These are phyloP conservation scores for Neoscytalidium dimidiatum DNA, from an alignment of 2,329 filamentous ascomycete genomes.

Conservation along the genomic window DNA sequence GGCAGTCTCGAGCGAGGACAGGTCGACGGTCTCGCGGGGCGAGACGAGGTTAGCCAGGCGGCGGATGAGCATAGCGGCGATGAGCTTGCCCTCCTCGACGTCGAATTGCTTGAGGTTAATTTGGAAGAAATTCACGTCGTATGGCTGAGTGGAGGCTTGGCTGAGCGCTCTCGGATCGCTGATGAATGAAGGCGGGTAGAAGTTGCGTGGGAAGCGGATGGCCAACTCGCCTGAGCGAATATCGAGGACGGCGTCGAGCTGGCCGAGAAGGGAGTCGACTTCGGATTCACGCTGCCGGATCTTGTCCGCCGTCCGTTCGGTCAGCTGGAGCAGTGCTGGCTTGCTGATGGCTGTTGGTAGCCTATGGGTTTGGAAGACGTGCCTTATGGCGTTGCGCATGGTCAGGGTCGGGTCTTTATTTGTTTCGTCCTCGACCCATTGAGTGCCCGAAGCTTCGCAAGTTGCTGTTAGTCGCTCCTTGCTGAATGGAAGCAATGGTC, in stretches of 20 bases:
- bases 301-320: slow-evolving; percentile 52
- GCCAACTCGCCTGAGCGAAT: slow-evolving; percentile 36
- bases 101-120: slow-evolving; percentile 11
- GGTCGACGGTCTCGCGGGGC: slow-evolving; percentile 46
- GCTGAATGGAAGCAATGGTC: slow-evolving; percentile 69
- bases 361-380: slow-evolving; percentile 58
- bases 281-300: slow-evolving; percentile 54
- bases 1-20: slow-evolving; percentile 46
- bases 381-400: slow-evolving; percentile 75
- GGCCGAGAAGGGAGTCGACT: slow-evolving; percentile 57
- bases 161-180: not conserved
- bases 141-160: not conserved
- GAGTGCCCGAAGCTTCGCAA: slow-evolving; percentile 66
- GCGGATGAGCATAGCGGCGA: slow-evolving; percentile 48
- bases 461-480: slow-evolving; percentile 76
- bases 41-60: slow-evolving; percentile 52
- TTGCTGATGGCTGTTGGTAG: slow-evolving; percentile 73
- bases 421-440: slow-evolving; percentile 83
- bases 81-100: slow-evolving; percentile 13
- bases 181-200: slow-evolving; percentile 22
- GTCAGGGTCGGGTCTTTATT: slow-evolving; percentile 79
- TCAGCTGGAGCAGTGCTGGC: slow-evolving; percentile 57
- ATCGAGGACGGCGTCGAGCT: slow-evolving; percentile 45
- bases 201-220: slow-evolving; percentile 31
- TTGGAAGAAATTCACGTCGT: slow-evolving; percentile 24